Evolutionary conservation across 2,329 filamentous ascomycete genomes (phyloP).

Genomic region (Colletotrichum cereale): DNA sequence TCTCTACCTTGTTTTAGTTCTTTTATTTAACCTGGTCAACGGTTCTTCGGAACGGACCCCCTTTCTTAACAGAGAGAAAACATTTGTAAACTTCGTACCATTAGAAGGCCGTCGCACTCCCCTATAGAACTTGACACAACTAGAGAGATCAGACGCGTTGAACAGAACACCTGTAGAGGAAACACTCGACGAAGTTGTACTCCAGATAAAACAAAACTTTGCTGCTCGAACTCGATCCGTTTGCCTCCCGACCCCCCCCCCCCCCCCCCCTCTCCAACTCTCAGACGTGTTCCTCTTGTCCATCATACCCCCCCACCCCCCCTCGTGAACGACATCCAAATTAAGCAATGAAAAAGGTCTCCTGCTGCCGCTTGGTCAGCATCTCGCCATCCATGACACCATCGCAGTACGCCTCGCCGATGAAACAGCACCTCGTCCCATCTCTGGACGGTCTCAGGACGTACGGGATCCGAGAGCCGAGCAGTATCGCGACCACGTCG

Average conservation of each 20-base stretch:
- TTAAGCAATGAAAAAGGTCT: slow-evolving; percentile 10
- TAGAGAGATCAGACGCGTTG: slow-evolving; percentile 27
- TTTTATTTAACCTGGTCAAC: not conserved
- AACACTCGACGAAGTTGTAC: slow-evolving; percentile 13
- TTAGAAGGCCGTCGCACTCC: not conserved
- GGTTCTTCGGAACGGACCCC: not conserved
- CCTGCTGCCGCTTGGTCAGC: slow-evolving; percentile 20
- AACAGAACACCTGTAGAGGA: slow-evolving; percentile 23
- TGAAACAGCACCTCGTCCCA: slow-evolving; percentile 31
- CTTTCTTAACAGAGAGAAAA: not conserved
- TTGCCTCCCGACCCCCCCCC: too few species aligned
- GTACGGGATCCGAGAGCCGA: slow-evolving; percentile 37
- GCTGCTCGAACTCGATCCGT: not conserved
- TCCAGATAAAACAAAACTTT: slow-evolving; percentile 18
- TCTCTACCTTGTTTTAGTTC: slow-evolving; percentile 14
- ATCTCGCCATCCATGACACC: slow-evolving; percentile 39
- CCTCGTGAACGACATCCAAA: not conserved
- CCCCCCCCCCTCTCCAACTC: slow-evolving; percentile 5
- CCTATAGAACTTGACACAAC: slow-evolving; percentile 23
- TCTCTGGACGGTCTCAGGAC: slow-evolving; percentile 38
- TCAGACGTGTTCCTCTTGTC: slow-evolving; percentile 16
- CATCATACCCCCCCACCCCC: not conserved
- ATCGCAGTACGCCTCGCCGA: slow-evolving; percentile 36
- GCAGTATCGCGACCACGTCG: slow-evolving; percentile 35
- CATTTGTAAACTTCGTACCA: slow-evolving; percentile 4